Percentiles rank a stretch among this genome's conserved stretches.
Evolutionary conservation across 192 early-diverging fungal genomes (phyloP).

Genomic region (Kickxella alabastrina): DNA sequence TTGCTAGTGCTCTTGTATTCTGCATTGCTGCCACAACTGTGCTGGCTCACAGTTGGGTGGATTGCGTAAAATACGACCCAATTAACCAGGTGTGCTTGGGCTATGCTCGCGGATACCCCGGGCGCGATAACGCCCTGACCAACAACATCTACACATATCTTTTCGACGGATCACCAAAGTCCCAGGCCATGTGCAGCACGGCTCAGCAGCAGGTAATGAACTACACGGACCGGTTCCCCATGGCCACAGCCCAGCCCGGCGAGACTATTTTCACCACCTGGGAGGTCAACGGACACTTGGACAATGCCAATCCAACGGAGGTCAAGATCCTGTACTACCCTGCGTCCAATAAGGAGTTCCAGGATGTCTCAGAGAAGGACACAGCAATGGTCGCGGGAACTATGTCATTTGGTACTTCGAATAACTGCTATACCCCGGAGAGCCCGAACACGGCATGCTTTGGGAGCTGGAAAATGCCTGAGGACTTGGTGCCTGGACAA

Average conservation of each 20-base stretch:
- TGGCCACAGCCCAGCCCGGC: conserved; percentile 51
- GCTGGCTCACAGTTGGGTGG: conserved; percentile 60
- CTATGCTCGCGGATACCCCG: conserved; percentile 53
- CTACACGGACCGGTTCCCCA: conserved; percentile 44
- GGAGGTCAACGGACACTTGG: conserved; percentile 58
- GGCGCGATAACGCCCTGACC: conserved; percentile 43
- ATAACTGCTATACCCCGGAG: conserved; percentile 37
- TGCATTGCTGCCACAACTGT: conserved; percentile 22
- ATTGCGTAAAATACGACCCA: conserved; percentile 55
- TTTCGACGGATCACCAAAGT: conserved; percentile 30
- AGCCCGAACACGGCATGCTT: conserved; percentile 53
- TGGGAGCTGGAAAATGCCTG: conserved; percentile 53
- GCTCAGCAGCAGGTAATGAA: conserved; percentile 20
- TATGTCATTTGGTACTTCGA: conserved; percentile 51
- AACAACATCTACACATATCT: conserved; percentile 56
- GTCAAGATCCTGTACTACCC: conserved; percentile 42
- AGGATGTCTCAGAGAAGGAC: conserved; percentile 23
- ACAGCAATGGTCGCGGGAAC: conserved; percentile 29
- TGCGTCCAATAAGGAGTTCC: conserved; percentile 16
- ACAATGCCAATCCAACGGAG: conserved; percentile 41
- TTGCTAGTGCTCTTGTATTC: background rate
- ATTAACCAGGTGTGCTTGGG: conserved; percentile 41
- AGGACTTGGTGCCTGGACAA: conserved; percentile 44
- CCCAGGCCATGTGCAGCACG: conserved; percentile 52
- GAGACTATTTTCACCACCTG: conserved; percentile 52